phyloP scores from a whole-genome alignment of 768 basidiomycete species.

The Lentinus brumalis region DNA sequence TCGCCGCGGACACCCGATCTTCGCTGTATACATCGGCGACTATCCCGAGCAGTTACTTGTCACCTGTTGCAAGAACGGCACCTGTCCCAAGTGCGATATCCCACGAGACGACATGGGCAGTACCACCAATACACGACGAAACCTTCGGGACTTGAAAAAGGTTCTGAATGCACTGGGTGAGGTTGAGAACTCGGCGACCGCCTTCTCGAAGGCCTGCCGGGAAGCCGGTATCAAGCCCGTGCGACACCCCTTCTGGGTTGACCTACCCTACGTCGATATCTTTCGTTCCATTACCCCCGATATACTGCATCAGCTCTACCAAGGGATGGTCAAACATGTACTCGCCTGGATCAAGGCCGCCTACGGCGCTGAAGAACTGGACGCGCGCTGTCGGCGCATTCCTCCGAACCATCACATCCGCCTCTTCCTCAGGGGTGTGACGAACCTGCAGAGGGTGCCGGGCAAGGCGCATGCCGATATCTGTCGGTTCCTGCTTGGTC shows the following conservation, averaged over 20 bases:
- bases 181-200: neutral
- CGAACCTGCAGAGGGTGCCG: conserved; percentile 17
- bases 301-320: conserved; percentile 32
- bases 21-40: conserved; percentile 24
- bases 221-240: conserved; percentile 24
- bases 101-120: conserved; percentile 10
- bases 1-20: conserved; percentile 26
- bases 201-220: conserved; percentile 15
- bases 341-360: conserved; percentile 24
- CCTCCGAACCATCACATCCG: conserved; percentile 27
- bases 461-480: conserved; percentile 30
- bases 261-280: conserved; percentile 28
- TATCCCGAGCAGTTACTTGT: conserved; percentile 29
- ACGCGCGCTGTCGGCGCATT: conserved; percentile 18
- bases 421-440: conserved; percentile 26
- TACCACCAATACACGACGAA: neutral
- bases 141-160: neutral
- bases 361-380: conserved; percentile 15
- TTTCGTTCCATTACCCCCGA: conserved; percentile 28
- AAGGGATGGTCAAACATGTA: conserved; percentile 32
- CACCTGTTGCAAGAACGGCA: conserved; percentile 17
- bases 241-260: conserved; percentile 27
- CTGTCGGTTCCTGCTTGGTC: conserved; percentile 21
- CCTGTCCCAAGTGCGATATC: conserved; percentile 23
- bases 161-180: conserved; percentile 9